phyloP scores from a whole-genome alignment of 305 asterid genomes.

The Monarda citriodora region DNA sequence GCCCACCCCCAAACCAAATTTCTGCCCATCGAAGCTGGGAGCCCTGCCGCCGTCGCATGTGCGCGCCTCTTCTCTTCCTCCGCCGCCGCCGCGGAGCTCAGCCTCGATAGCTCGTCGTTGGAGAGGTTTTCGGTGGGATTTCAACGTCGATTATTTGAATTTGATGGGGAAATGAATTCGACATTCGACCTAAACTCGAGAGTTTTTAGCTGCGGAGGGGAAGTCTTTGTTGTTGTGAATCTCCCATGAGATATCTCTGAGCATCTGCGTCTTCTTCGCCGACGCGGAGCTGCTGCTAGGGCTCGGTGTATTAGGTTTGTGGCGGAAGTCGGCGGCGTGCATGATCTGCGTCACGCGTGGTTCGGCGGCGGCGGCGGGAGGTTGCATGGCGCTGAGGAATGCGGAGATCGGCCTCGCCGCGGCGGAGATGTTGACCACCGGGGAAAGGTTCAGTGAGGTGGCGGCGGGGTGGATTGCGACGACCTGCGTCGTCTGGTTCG shows the following conservation, averaged over 20 bases:
- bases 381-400: conserved; percentile 34
- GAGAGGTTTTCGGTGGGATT: not conserved
- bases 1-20: conserved; percentile 16
- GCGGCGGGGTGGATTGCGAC: conserved; percentile 43
- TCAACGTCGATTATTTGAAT: not conserved
- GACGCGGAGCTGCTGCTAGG: conserved; percentile 27
- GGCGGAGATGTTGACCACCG: conserved; percentile 34
- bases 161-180: not conserved
- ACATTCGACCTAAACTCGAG: not conserved
- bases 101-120: not conserved
- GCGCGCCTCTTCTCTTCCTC: conserved; percentile 15
- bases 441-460: conserved; percentile 25
- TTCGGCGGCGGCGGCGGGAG: conserved; percentile 24
- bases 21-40: not conserved
- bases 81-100: not conserved
- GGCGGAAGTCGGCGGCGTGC: conserved; percentile 23
- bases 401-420: conserved; percentile 39
- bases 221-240: conserved; percentile 41
- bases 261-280: conserved; percentile 29
- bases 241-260: conserved; percentile 46
- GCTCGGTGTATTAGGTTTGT: conserved; percentile 26
- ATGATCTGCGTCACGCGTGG: conserved; percentile 26
- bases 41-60: conserved; percentile 22
- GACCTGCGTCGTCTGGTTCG: conserved; percentile 47
- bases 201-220: conserved; percentile 19